phyloP scores from a whole-genome alignment of 192 early-diverging fungal species.

The Backusella luteola region DNA sequence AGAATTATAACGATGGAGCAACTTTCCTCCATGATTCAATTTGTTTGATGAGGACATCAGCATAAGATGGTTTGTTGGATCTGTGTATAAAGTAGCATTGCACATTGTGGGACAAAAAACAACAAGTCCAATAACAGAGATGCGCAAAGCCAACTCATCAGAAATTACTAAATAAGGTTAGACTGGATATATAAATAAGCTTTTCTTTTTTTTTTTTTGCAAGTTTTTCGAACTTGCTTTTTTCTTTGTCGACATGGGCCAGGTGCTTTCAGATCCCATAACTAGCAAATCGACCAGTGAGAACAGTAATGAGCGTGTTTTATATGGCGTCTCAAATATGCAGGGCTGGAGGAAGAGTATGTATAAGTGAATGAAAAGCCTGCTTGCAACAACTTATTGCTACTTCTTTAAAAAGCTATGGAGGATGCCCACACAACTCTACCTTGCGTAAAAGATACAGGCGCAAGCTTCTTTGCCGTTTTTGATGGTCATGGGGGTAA shows the following conservation, averaged over 20 bases:
- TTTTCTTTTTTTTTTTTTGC: neutral
- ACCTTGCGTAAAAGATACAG: constrained; percentile 61
- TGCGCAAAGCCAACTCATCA: too few species aligned
- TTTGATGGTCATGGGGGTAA: constrained; percentile 96
- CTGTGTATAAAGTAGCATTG: too few species aligned
- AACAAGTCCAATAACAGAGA: too few species aligned
- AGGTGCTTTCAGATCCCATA: constrained; percentile 92
- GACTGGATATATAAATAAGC: neutral
- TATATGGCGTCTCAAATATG: constrained; percentile 89
- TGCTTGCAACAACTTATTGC: too few species aligned
- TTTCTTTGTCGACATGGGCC: constrained; percentile 68
- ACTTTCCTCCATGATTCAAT: too few species aligned
- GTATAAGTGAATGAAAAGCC: neutral
- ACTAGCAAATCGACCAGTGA: constrained; percentile 80
- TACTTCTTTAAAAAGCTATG: constrained; percentile 62
- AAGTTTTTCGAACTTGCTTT: too few species aligned
- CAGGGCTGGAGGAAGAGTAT: constrained; percentile 95
- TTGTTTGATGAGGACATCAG: too few species aligned
- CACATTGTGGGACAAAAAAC: too few species aligned
- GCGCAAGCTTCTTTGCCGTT: constrained; percentile 88
- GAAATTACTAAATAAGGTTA: neutral
- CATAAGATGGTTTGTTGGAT: too few species aligned
- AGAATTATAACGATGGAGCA: too few species aligned
- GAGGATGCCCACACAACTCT: constrained; percentile 97
- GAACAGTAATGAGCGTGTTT: constrained; percentile 74